Base-by-base conservation (phyloP, 2,329 filamentous ascomycete genomes). In the Pseudogymnoascus sp. region DNA sequence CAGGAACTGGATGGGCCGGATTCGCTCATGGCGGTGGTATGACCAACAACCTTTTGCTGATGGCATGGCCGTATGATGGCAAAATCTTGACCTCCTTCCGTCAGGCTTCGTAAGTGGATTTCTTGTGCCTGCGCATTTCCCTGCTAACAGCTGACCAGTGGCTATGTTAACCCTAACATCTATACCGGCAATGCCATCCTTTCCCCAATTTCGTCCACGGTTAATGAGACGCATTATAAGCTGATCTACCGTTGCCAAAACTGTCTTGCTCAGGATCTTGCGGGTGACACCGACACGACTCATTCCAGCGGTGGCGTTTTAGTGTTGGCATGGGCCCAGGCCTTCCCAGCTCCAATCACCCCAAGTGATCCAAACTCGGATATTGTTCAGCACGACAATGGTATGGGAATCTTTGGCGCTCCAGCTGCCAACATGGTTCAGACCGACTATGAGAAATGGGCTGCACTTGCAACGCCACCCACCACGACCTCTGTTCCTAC, bases 291-390 rank as follows among this genome's bases (percentile, higher is more conserved):
- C 1, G 75, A 75, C 0, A 83, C 81, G 8, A 78, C 72, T 53
- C 43, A 53, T 53, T 53, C 43, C 9, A 53, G 4, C 28, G 66
- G 64, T 2, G 77, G 77, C 1, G 65, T 68, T 15, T 69, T 81
- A 12, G 71, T 83, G 22, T 70, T 87, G 18, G 84, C 83, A 9
- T 85, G 82, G 75, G 82, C 81, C 4, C 78, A 83, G 64, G 76
- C 80, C 37, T 68, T 69, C 38, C 62, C 70, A 14, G 43, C 43
- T 2, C 76, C 75, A 25, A 70, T 68, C 1, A 73, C 75, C 25
- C 77, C 77, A 0, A 67, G 71, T 1, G 76, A 79, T 60, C 69
- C 78, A 50, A 73, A 76, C 47, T 75, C 80, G 43, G 71, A 71
- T 9, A 76, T 83, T 61, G 66, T 74, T 41, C 79, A 82, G 70